Percentiles rank a stretch among this genome's conserved stretches.
Conservation (phyloP, 345 rosid genomes). For the Melaleuca quinquenervia region DNA sequence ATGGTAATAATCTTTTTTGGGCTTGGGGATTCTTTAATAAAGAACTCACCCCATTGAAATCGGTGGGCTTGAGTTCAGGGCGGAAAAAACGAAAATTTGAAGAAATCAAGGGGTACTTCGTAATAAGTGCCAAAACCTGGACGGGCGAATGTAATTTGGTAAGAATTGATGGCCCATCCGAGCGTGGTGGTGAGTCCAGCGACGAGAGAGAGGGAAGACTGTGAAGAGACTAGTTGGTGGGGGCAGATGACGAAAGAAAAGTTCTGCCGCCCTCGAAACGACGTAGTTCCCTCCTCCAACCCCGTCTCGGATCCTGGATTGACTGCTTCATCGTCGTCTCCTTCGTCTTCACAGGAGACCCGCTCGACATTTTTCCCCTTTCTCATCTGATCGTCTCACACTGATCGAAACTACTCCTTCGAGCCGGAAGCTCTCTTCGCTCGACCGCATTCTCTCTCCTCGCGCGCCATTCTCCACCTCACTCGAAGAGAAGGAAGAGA, state of each 20-base stretch:
- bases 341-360: background rate
- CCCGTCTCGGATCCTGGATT: background rate
- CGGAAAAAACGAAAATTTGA: background rate
- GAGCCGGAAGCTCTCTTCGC: background rate
- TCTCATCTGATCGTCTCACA: background rate
- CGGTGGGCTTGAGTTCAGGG: background rate
- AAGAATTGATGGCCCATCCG: background rate
- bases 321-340: background rate
- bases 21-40: too few species aligned
- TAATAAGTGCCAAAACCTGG: background rate
- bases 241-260: background rate
- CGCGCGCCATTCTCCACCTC: background rate
- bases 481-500: background rate
- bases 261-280: background rate
- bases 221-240: background rate
- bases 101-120: background rate
- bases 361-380: background rate
- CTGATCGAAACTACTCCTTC: background rate
- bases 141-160: background rate
- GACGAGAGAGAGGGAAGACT: background rate
- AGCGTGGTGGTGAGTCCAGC: background rate
- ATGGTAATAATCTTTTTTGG: too few species aligned
- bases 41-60: background rate
- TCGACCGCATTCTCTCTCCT: background rate
- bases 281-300: background rate